Conservation (phyloP, 257 asterid genomes). For the Scutellaria barbata region DNA sequence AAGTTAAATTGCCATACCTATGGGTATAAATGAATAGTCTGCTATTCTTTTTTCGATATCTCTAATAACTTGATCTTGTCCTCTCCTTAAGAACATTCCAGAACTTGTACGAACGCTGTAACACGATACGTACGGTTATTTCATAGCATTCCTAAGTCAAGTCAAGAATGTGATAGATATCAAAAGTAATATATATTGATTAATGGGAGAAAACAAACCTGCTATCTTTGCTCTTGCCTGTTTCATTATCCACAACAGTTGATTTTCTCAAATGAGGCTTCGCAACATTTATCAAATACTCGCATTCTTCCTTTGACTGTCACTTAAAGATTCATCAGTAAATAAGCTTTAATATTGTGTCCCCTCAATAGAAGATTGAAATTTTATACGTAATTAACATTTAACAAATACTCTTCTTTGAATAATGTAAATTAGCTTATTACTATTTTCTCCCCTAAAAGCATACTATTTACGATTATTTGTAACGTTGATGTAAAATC, state of each 20-base stretch:
- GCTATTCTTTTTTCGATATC: conserved; percentile 80
- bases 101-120: conserved; percentile 79
- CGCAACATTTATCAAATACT: conserved; percentile 70
- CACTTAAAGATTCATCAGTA: no score
- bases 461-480: no score
- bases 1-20: conserved; percentile 43
- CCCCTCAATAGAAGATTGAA: no score
- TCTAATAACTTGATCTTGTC: conserved; percentile 60
- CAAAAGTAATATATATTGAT: neutral
- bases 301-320: conserved; percentile 82
- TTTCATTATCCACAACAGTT: conserved; percentile 69
- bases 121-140: neutral
- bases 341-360: no score
- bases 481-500: neutral
- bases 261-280: conserved; percentile 74
- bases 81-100: conserved; percentile 72
- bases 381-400: no score
- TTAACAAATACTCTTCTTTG: no score
- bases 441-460: no score
- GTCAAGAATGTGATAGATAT: neutral
- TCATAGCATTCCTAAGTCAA: no score
- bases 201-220: conserved; percentile 48
- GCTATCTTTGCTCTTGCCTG: conserved; percentile 81
- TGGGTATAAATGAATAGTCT: conserved; percentile 70
- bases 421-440: no score